Conservation (phyloP, 495 filamentous ascomycete genomes). For the Penicillium crystallinum region DNA sequence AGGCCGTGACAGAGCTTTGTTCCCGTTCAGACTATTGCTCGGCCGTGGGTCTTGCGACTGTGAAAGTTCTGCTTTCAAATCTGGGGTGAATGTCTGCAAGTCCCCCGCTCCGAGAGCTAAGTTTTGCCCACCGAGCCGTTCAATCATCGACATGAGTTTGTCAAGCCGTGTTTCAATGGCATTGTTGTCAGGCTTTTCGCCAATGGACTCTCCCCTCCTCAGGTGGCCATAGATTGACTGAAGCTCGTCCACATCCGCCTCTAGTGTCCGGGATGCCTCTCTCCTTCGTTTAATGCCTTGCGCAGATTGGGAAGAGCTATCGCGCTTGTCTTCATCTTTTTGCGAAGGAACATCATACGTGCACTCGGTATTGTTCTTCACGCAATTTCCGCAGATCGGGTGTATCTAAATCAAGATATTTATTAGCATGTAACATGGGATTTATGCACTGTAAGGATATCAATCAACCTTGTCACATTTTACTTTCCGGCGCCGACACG, state of each 20-base stretch:
- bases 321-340: conserved; percentile 17
- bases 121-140: conserved; percentile 32
- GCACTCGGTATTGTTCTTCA: conserved; percentile 41
- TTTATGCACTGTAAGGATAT: not conserved
- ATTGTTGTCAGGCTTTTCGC: conserved; percentile 26
- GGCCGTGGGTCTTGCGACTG: conserved; percentile 16
- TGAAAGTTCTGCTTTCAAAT: conserved; percentile 16
- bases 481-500: conserved; percentile 44
- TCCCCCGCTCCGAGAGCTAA: conserved; percentile 25
- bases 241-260: conserved; percentile 35
- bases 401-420: conserved; percentile 29
- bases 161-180: conserved; percentile 42
- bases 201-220: conserved; percentile 18
- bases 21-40: conserved; percentile 12
- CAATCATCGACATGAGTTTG: conserved; percentile 45
- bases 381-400: conserved; percentile 45
- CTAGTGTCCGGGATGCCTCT: conserved; percentile 22
- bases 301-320: conserved; percentile 9
- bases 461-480: conserved; percentile 42
- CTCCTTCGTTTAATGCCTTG: conserved; percentile 39
- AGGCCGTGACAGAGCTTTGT: conserved; percentile 13
- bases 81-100: conserved; percentile 20
- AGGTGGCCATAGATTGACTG: conserved; percentile 37
- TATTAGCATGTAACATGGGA: not conserved
- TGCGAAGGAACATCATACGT: conserved; percentile 36